phyloP scores from a whole-genome alignment of 163 green algal species.

The Trebouxia gelatinosa region DNA sequence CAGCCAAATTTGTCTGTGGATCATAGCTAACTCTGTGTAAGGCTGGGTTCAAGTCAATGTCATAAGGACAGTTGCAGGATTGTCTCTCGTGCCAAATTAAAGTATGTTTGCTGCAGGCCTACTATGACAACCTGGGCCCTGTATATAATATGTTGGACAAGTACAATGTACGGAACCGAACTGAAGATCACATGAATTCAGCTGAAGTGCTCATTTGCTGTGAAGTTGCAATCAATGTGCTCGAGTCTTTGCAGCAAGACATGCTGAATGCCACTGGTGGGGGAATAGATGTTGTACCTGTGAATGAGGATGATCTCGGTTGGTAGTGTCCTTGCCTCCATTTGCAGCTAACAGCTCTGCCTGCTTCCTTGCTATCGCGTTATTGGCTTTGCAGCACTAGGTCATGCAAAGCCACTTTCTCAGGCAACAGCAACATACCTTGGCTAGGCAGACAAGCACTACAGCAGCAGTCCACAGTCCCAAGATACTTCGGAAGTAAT shows the following conservation, averaged over 20 bases:
- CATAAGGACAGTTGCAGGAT: neutral
- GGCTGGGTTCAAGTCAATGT: neutral
- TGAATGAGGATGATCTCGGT: neutral
- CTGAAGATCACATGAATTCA: slow-evolving; percentile 9
- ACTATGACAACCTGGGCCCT: slow-evolving; percentile 12
- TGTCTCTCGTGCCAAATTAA: neutral
- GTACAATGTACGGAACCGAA: neutral
- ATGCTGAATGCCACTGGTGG: slow-evolving; percentile 27
- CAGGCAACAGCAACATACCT: neutral
- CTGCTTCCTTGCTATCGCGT: neutral
- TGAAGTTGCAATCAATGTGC: neutral
- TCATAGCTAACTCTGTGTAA: neutral
- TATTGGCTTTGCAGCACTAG: too few relatives aligned
- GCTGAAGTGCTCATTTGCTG: neutral
- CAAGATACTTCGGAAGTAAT: too few relatives aligned
- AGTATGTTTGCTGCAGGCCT: slow-evolving; percentile 11
- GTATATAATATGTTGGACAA: slow-evolving; percentile 17
- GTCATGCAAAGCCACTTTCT: neutral
- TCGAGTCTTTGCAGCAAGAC: slow-evolving; percentile 3
- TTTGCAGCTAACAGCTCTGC: neutral
- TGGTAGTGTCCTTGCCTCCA: neutral
- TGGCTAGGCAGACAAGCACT: neutral
- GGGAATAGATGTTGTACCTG: neutral
- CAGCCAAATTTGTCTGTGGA: neutral
- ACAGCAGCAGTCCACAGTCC: too few relatives aligned